A percentile compares a stretch with the other conserved stretches of the same genome.
phyloP scores from a whole-genome alignment of 2,329 filamentous ascomycete genomes.

The Colletotrichum zoysiae region DNA sequence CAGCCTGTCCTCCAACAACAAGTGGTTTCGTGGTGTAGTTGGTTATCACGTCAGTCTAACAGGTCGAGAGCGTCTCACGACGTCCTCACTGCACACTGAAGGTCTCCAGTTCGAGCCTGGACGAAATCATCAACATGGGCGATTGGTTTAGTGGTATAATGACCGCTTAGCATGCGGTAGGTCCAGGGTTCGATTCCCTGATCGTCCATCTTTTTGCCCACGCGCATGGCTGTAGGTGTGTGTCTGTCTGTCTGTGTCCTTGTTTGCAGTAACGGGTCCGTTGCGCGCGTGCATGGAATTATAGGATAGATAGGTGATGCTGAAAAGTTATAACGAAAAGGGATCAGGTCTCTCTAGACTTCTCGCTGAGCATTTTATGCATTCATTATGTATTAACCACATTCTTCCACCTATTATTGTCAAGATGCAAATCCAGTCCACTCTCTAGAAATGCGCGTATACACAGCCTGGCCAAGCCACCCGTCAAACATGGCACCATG shows the following conservation, averaged over 20 bases:
- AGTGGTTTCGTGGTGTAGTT: slow-evolving; percentile 51
- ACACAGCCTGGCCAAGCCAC: too few species aligned
- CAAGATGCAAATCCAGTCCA: not conserved
- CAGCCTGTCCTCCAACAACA: not conserved
- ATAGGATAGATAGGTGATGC: too few species aligned
- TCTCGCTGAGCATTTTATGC: too few species aligned
- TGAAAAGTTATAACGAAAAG: too few species aligned
- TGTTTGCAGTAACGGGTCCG: too few species aligned
- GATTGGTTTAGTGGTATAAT: slow-evolving; percentile 26
- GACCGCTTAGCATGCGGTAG: slow-evolving; percentile 26
- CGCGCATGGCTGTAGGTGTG: not conserved
- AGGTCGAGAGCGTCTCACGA: slow-evolving; percentile 13
- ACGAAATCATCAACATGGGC: slow-evolving; percentile 29
- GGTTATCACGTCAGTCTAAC: slow-evolving; percentile 65
- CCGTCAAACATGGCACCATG: too few species aligned
- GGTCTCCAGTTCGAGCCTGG: slow-evolving; percentile 42
- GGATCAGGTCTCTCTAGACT: too few species aligned
- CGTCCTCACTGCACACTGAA: slow-evolving; percentile 24
- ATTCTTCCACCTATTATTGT: too few species aligned
- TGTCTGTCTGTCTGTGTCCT: too few species aligned
- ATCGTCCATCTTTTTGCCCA: not conserved
- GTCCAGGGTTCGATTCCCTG: slow-evolving; percentile 24
- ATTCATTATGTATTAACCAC: not conserved
- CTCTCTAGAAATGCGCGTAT: not conserved
- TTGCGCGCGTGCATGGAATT: too few species aligned